Evolutionary conservation across 768 basidiomycete species (phyloP).

Genomic region (Mycena kentingensis): DNA sequence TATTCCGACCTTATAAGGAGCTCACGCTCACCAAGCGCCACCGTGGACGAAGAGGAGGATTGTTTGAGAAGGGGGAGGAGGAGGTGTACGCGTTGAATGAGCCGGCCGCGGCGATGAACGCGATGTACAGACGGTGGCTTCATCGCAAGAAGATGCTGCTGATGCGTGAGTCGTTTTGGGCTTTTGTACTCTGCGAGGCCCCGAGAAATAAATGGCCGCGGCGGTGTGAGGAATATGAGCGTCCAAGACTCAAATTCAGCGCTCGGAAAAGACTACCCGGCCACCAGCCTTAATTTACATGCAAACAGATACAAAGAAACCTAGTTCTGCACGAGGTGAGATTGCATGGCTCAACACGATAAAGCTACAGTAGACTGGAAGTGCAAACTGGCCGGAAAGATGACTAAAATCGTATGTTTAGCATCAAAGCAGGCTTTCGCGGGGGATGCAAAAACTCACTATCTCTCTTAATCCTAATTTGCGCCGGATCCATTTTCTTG

Average conservation of each 20-base stretch:
- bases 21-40: conserved; percentile 82
- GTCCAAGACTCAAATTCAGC: no score
- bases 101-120: conserved; percentile 40
- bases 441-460: conserved; percentile 61
- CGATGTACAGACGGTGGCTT: conserved; percentile 33
- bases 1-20: background rate
- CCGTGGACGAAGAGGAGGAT: conserved; percentile 75
- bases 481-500: conserved; percentile 97
- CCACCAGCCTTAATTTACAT: no score
- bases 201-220: no score
- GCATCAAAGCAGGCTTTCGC: background rate
- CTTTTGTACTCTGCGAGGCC: no score
- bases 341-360: no score
- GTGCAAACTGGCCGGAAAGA: conserved; percentile 22
- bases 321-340: no score
- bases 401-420: no score
- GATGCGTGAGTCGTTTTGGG: no score
- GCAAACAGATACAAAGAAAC: no score
- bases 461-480: conserved; percentile 92
- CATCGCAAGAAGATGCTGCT: no score
- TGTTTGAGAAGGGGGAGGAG: conserved; percentile 1
- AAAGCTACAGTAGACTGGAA: conserved; percentile 6
- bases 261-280: no score
- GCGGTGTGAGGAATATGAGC: no score
- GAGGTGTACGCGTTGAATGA: conserved; percentile 60